A percentile compares a stretch with the other conserved stretches of the same genome.
These are phyloP conservation scores for Silene latifolia DNA, from an alignment of 148 eudicot species.

Conservation along the genomic window DNA sequence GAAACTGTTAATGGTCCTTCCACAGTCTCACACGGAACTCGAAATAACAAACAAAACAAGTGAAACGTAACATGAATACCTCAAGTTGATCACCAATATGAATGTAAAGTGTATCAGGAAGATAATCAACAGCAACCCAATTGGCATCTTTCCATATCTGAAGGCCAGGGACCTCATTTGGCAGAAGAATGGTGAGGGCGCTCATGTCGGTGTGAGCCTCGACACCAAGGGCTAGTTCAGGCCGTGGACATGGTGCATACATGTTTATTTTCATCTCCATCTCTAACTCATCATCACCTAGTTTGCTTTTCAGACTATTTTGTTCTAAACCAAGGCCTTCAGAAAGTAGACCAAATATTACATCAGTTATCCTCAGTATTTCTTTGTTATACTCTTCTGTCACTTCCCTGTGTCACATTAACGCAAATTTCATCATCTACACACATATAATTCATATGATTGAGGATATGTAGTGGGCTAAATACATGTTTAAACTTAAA, in stretches of 20 bases:
- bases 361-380: conserved; percentile 31
- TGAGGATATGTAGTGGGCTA: too few relatives aligned
- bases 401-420: conserved; percentile 27
- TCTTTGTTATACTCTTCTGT: conserved; percentile 34
- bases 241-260: conserved; percentile 56
- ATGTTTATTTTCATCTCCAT: conserved; percentile 47
- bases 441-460: too few relatives aligned
- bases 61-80: conserved; percentile 19
- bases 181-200: conserved; percentile 45
- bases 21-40: too few relatives aligned
- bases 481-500: too few relatives aligned
- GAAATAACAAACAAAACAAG: too few relatives aligned
- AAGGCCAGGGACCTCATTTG: conserved; percentile 52
- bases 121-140: conserved; percentile 46
- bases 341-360: conserved; percentile 34
- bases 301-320: conserved; percentile 27
- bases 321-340: conserved; percentile 42
- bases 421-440: too few relatives aligned
- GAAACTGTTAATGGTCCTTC: too few relatives aligned
- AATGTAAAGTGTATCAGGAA: conserved; percentile 38
- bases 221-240: conserved; percentile 55
- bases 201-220: conserved; percentile 53
- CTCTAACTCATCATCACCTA: conserved; percentile 39
- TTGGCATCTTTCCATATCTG: conserved; percentile 31
- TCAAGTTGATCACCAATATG: conserved; percentile 57